Evolutionary conservation across 1,284 basidiomycete species (phyloP).

Genomic region (Melampsora americana): DNA sequence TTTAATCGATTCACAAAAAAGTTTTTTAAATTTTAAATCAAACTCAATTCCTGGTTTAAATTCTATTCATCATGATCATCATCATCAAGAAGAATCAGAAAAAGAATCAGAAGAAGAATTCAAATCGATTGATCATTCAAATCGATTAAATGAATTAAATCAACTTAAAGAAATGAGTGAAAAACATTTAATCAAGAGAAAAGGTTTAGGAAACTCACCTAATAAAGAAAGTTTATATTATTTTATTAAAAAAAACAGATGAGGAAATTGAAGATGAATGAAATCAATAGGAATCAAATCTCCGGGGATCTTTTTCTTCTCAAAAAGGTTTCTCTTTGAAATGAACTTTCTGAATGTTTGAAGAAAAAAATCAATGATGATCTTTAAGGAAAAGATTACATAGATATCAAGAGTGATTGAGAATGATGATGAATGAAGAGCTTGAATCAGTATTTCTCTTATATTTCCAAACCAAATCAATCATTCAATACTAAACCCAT

Average conservation of each 20-base stretch:
- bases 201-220: neutral
- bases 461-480: too few species aligned
- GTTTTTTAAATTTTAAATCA: neutral
- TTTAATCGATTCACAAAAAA: neutral
- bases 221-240: neutral
- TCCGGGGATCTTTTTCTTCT: too few species aligned
- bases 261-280: neutral
- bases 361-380: neutral
- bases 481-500: too few species aligned
- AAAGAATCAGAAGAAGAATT: too few species aligned
- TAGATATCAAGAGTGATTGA: too few species aligned
- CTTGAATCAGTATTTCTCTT: too few species aligned
- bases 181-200: neutral
- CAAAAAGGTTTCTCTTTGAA: too few species aligned
- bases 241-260: neutral
- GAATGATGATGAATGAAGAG: slow-evolving; percentile 7
- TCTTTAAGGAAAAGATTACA: too few species aligned
- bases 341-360: too few species aligned
- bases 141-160: neutral
- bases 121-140: too few species aligned
- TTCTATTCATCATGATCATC: too few species aligned
- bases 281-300: neutral
- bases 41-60: neutral
- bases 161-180: neutral
- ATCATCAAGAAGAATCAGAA: too few species aligned